These are phyloP conservation scores for Sanghuangporus sanghuang DNA, from an alignment of 1,284 basidiomycete species.

Conservation along the genomic window DNA sequence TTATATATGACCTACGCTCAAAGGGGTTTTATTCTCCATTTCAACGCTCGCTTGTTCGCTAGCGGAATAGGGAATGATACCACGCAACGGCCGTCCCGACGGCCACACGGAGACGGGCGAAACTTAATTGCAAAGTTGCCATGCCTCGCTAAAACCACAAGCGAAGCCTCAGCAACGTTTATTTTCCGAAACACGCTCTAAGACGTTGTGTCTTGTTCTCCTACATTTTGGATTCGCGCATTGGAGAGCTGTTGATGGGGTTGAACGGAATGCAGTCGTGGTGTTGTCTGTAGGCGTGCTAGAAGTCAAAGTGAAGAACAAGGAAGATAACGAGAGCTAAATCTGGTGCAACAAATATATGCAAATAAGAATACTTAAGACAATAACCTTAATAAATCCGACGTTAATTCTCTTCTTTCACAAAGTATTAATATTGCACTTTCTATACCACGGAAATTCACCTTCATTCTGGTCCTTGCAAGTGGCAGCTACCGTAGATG, in stretches of 20 bases:
- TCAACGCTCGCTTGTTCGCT: neutral
- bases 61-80: neutral
- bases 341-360: neutral
- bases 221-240: neutral
- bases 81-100: neutral
- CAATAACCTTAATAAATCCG: neutral
- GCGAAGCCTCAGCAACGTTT: neutral
- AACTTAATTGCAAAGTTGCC: neutral
- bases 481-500: no score
- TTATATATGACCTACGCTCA: neutral
- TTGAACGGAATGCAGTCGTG: neutral
- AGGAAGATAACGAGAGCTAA: neutral
- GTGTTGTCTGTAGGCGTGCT: neutral
- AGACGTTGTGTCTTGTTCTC: neutral
- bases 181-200: neutral
- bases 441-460: no score
- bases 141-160: neutral
- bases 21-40: neutral
- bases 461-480: no score
- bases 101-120: neutral
- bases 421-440: no score
- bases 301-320: neutral
- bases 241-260: neutral
- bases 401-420: no score
- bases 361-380: neutral